Percentiles rank a stretch among this genome's conserved stretches.
Evolutionary conservation across 345 rosid genomes (phyloP).

Genomic region (Noccaea bulbosa): DNA sequence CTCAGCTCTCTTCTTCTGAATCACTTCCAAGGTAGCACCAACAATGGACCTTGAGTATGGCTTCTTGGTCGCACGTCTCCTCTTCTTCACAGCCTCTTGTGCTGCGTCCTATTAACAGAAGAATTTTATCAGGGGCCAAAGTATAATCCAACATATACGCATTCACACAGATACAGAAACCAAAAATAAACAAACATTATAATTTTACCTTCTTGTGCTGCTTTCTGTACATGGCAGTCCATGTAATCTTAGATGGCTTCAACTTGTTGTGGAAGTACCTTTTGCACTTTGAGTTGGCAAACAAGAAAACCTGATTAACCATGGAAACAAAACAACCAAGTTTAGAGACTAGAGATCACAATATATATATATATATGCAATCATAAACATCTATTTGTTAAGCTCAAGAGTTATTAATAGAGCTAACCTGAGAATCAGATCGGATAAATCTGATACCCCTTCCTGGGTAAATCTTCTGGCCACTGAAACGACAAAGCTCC

Average conservation of each 20-base stretch:
- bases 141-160: neutral
- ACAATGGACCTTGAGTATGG: constrained; percentile 84
- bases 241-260: constrained; percentile 91
- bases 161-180: neutral
- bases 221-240: constrained; percentile 85
- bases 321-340: neutral
- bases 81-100: constrained; percentile 75
- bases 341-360: neutral
- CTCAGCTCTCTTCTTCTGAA: constrained; percentile 78
- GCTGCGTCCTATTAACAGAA: constrained; percentile 56
- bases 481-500: constrained; percentile 50
- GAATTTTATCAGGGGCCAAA: neutral
- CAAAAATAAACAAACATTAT: neutral
- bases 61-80: constrained; percentile 65
- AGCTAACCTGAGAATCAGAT: constrained; percentile 46
- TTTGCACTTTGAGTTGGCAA: constrained; percentile 86
- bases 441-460: constrained; percentile 48
- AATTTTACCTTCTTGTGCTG: constrained; percentile 72
- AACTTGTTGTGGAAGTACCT: constrained; percentile 88
- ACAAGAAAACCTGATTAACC: constrained; percentile 74
- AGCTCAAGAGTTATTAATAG: neutral
- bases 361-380: neutral
- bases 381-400: neutral
- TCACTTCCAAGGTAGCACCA: constrained; percentile 77
- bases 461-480: constrained; percentile 48